These are phyloP conservation scores for Nematocida sp. DNA, from an alignment of 371 early-diverging fungal genomes.

Conservation along the genomic window DNA sequence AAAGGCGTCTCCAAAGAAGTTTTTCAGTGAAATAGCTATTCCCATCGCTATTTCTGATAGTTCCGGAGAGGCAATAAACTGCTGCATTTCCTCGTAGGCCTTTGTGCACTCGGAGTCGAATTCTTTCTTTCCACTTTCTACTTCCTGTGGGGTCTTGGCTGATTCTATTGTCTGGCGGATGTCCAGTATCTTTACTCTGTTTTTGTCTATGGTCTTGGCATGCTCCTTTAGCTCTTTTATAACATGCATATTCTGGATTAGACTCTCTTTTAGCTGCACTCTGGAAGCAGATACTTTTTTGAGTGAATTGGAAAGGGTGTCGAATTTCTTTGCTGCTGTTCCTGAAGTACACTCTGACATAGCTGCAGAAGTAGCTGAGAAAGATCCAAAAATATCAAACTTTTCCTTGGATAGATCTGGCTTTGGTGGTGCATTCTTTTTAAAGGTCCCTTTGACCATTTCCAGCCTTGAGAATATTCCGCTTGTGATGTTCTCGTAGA, in stretches of 20 bases:
- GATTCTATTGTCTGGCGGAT: constrained; percentile 54
- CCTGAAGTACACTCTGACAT: constrained; percentile 13
- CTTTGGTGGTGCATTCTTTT: constrained; percentile 36
- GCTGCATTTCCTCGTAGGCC: constrained; percentile 44
- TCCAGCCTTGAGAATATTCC: constrained; percentile 55
- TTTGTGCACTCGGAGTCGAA: constrained; percentile 39
- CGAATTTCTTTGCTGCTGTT: constrained; percentile 14
- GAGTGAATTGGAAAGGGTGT: constrained; percentile 46
- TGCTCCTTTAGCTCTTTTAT: constrained; percentile 48
- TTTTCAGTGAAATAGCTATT: neutral
- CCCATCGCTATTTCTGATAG: constrained; percentile 12
- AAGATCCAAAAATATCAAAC: constrained; percentile 51
- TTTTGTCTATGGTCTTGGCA: constrained; percentile 51
- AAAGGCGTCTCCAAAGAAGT: constrained; percentile 49
- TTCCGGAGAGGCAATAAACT: constrained; percentile 14
- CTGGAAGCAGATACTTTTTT: constrained; percentile 48
- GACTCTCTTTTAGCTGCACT: constrained; percentile 52
- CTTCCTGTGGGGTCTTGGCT: constrained; percentile 30
- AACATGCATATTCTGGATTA: constrained; percentile 26
- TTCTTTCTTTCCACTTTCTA: constrained; percentile 29
- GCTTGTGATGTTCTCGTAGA: constrained; percentile 52
- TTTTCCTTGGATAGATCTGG: constrained; percentile 46
- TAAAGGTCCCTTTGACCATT: constrained; percentile 50
- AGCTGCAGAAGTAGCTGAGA: constrained; percentile 9
- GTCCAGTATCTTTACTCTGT: constrained; percentile 52